Percentiles rank a stretch among this genome's conserved stretches.
Conservation (phyloP, 2,329 filamentous ascomycete species). For the Corinectria fuckeliana region DNA sequence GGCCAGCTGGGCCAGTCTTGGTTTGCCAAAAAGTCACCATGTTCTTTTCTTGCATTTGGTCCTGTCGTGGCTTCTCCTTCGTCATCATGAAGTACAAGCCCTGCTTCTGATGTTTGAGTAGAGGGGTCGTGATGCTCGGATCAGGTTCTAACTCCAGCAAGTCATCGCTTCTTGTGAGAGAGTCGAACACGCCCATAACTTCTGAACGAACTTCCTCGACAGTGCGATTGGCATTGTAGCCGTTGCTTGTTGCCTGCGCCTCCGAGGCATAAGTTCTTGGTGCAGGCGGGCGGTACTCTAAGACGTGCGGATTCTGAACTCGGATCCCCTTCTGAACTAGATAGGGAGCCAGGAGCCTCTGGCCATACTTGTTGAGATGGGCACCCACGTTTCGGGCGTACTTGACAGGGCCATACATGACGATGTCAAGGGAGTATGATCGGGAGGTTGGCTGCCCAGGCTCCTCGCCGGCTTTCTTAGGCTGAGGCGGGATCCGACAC, state of each 20-base stretch:
- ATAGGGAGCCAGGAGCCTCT: conserved; percentile 72
- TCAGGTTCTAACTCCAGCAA: conserved; percentile 76
- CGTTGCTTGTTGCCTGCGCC: conserved; percentile 36
- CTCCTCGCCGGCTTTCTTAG: conserved; percentile 67
- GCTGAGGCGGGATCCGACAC: conserved; percentile 72
- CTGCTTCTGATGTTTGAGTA: conserved; percentile 89
- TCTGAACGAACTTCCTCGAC: conserved; percentile 87
- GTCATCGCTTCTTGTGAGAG: conserved; percentile 76
- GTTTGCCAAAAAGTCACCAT: conserved; percentile 81
- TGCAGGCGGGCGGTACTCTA: conserved; percentile 53
- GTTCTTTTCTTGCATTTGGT: conserved; percentile 63
- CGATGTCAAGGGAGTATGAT: conserved; percentile 70
- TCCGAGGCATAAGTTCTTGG: conserved; percentile 43
- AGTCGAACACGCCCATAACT: conserved; percentile 87
- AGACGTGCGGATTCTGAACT: conserved; percentile 78
- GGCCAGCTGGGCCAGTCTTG: conserved; percentile 56
- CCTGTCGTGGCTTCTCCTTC: conserved; percentile 72
- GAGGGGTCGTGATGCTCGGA: conserved; percentile 64
- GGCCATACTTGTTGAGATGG: conserved; percentile 66
- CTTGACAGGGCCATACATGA: conserved; percentile 78
- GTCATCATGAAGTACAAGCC: conserved; percentile 85
- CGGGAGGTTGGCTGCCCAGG: conserved; percentile 68
- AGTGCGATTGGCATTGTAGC: conserved; percentile 60
- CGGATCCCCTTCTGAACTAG: conserved; percentile 71
- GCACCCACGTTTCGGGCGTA: conserved; percentile 70